Percentiles rank a stretch among this genome's conserved stretches.
Evolutionary conservation across 805 yeast genomes (phyloP).

Genomic region (Pichia cabralensis): DNA sequence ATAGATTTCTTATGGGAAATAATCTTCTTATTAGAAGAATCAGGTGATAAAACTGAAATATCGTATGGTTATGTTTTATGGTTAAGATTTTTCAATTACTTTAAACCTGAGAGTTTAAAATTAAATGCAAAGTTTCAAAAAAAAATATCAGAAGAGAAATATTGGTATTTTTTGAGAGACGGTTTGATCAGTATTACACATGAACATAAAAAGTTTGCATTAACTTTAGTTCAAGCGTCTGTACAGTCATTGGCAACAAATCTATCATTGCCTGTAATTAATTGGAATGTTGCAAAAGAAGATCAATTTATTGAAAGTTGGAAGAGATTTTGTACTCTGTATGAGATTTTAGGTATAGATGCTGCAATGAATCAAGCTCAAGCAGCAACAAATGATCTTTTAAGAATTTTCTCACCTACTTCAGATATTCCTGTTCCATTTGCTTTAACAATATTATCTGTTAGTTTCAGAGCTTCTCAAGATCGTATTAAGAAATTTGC

Average conservation of each 20-base stretch:
- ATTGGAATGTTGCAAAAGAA: slow-evolving; percentile 30
- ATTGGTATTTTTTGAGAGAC: slow-evolving; percentile 49
- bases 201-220: slow-evolving; percentile 58
- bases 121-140: slow-evolving; percentile 21
- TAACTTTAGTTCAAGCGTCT: slow-evolving; percentile 56
- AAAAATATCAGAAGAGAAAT: slow-evolving; percentile 24
- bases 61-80: slow-evolving; percentile 43
- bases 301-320: slow-evolving; percentile 40
- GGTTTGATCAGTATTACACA: slow-evolving; percentile 48
- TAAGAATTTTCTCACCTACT: slow-evolving; percentile 36
- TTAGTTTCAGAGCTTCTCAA: slow-evolving; percentile 68
- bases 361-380: slow-evolving; percentile 79
- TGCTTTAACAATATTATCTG: slow-evolving; percentile 63
- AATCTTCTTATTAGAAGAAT: slow-evolving; percentile 28
- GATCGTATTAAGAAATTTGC: slow-evolving; percentile 66
- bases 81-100: slow-evolving; percentile 38
- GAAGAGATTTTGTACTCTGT: slow-evolving; percentile 64
- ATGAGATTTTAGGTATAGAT: slow-evolving; percentile 75
- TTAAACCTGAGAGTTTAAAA: slow-evolving; percentile 8
- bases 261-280: slow-evolving; percentile 30
- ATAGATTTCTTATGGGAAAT: slow-evolving; percentile 36
- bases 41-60: slow-evolving; percentile 19
- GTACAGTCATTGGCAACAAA: slow-evolving; percentile 33
- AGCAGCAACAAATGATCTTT: slow-evolving; percentile 61
- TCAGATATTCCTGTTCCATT: slow-evolving; percentile 56